phyloP scores from a whole-genome alignment of 1,284 basidiomycete species.

The Pseudozyma pruni region DNA sequence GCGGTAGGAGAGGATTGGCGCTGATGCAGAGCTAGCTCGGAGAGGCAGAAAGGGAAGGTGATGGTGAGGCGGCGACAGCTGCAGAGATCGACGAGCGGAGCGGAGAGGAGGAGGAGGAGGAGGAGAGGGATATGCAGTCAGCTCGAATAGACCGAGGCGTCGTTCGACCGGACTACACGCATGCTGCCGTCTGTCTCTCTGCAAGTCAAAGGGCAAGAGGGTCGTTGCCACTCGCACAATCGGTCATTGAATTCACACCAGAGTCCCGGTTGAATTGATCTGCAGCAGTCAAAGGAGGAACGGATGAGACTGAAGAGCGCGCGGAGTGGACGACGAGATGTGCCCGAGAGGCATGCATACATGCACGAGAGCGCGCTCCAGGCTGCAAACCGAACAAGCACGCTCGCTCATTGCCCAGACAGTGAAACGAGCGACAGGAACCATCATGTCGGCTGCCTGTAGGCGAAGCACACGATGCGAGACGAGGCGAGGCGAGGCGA shows the following conservation, averaged over 20 bases:
- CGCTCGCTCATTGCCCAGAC: no score
- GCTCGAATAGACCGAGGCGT: constrained; percentile 6
- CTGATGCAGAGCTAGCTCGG: background rate
- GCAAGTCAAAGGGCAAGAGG: background rate
- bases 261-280: constrained; percentile 2
- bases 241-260: constrained; percentile 7
- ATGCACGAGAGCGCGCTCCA: no score
- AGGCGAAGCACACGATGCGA: background rate
- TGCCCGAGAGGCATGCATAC: constrained; percentile 20
- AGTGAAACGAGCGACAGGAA: constrained; percentile 6
- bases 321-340: background rate
- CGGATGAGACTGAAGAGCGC: background rate
- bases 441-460: background rate
- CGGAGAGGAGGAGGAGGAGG: constrained; percentile 8
- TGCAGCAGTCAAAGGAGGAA: constrained; percentile 4
- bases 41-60: background rate
- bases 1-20: constrained; percentile 3
- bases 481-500: background rate
- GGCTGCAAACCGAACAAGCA: no score
- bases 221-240: background rate
- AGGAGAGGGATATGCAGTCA: constrained; percentile 9
- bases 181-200: no score
- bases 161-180: background rate
- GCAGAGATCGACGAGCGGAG: constrained; percentile 43
- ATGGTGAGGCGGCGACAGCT: constrained; percentile 17